Conservation (phyloP, 495 filamentous ascomycete species). For the Talaromyces wortmannii region DNA sequence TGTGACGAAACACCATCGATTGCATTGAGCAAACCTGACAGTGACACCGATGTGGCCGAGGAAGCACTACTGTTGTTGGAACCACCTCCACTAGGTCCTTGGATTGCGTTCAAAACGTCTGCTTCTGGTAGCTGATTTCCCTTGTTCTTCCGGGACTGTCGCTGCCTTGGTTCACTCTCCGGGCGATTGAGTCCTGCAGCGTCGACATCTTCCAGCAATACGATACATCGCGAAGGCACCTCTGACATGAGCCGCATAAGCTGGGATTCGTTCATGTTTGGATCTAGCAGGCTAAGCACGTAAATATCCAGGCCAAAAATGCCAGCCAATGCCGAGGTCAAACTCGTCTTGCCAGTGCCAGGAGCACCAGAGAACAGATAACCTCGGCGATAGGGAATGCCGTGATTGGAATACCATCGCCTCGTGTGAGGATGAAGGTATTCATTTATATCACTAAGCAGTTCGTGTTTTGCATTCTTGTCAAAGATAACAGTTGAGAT, state of each 20-base stretch:
- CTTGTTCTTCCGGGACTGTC: slow-evolving; percentile 2
- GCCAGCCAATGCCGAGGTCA: slow-evolving; percentile 57
- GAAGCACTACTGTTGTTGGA: neutral
- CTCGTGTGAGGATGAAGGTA: slow-evolving; percentile 15
- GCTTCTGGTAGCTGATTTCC: slow-evolving; percentile 5
- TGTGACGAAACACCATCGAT: slow-evolving; percentile 79
- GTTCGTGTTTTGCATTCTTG: slow-evolving; percentile 52
- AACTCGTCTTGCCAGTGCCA: slow-evolving; percentile 61
- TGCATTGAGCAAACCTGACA: slow-evolving; percentile 72
- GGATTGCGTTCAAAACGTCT: neutral
- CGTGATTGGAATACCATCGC: slow-evolving; percentile 46
- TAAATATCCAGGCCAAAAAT: slow-evolving; percentile 59
- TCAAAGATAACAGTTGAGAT: slow-evolving; percentile 75
- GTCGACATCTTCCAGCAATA: slow-evolving; percentile 65
- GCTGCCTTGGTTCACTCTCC: slow-evolving; percentile 9
- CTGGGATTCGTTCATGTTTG: slow-evolving; percentile 42
- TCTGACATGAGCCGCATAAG: slow-evolving; percentile 42
- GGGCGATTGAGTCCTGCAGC: slow-evolving; percentile 54
- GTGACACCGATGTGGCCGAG: slow-evolving; percentile 39
- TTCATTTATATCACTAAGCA: slow-evolving; percentile 42
- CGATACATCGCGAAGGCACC: slow-evolving; percentile 55
- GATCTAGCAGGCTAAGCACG: slow-evolving; percentile 47
- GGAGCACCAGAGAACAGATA: slow-evolving; percentile 64
- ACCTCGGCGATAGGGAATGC: slow-evolving; percentile 59
- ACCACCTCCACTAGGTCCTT: neutral